Evolutionary conservation across 495 filamentous ascomycete species (phyloP).

Genomic region (Lasiosphaeria hispida): DNA sequence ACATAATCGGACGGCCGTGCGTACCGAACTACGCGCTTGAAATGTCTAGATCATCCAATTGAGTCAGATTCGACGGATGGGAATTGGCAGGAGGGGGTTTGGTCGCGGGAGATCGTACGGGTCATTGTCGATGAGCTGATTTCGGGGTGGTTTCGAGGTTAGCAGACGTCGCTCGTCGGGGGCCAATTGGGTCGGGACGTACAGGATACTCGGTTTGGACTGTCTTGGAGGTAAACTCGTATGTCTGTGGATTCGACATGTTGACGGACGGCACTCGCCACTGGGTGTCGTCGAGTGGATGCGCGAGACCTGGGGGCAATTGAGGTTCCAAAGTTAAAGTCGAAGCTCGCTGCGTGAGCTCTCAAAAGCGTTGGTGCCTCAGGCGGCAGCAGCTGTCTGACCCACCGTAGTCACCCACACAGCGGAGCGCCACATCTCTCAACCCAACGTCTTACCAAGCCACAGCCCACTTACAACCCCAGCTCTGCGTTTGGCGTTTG

Average conservation of each 20-base stretch:
- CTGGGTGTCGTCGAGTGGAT: constrained; percentile 29
- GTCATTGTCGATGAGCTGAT: constrained; percentile 93
- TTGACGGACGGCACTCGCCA: constrained; percentile 35
- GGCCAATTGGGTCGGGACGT: constrained; percentile 36
- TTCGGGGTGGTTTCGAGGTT: constrained; percentile 13
- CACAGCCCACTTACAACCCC: constrained; percentile 18
- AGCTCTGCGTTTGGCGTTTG: too few species aligned
- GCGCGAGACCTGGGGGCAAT: constrained; percentile 19
- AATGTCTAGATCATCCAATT: constrained; percentile 59
- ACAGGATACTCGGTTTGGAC: constrained; percentile 78
- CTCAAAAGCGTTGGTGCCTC: constrained; percentile 22
- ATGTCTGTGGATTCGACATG: constrained; percentile 60
- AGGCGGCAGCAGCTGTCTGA: constrained; percentile 11
- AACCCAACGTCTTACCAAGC: not conserved
- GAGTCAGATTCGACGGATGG: constrained; percentile 19
- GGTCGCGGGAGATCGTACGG: constrained; percentile 63
- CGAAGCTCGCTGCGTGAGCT: constrained; percentile 30
- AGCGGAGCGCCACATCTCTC: not conserved
- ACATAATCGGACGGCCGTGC: constrained; percentile 79
- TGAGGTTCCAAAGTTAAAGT: constrained; percentile 19
- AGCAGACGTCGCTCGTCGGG: constrained; percentile 12
- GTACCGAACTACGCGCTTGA: constrained; percentile 84
- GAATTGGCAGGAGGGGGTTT: not conserved
- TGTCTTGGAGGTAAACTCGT: constrained; percentile 69
- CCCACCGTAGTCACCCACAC: too few species aligned